phyloP scores from a whole-genome alignment of 257 asterid genomes.

The Solanum peruvianum region DNA sequence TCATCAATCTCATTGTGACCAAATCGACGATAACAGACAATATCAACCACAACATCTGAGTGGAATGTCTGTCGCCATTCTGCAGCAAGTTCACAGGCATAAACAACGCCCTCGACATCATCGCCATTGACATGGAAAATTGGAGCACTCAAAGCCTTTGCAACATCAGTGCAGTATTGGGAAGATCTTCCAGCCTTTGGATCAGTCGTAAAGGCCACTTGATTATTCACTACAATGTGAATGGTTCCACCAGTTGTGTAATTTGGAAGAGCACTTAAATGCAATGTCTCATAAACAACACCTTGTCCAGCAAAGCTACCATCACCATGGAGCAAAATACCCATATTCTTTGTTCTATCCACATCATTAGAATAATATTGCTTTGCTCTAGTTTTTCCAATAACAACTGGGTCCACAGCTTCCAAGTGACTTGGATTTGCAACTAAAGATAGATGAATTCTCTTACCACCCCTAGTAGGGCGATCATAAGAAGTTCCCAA shows the following conservation, averaged over 20 bases:
- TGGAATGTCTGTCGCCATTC: conserved; percentile 98
- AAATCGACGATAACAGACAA: conserved; percentile 86
- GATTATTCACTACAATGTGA: conserved; percentile 95
- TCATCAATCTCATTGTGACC: conserved; percentile 98
- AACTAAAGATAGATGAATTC: conserved; percentile 86
- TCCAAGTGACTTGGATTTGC: conserved; percentile 97
- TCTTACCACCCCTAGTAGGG: conserved; percentile 92
- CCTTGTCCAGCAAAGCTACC: conserved; percentile 99
- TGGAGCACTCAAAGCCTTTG: conserved; percentile 88
- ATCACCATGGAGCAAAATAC: conserved; percentile 86
- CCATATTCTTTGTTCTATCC: conserved; percentile 72
- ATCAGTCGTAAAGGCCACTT: conserved; percentile 95
- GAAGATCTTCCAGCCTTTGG: conserved; percentile 92
- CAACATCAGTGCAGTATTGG: conserved; percentile 95
- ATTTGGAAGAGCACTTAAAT: conserved; percentile 97
- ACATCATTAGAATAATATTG: conserved; percentile 77
- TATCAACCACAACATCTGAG: conserved; percentile 90
- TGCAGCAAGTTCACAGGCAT: conserved; percentile 93
- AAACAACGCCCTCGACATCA: conserved; percentile 91
- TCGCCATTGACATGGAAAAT: conserved; percentile 97
- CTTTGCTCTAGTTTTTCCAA: conserved; percentile 93
- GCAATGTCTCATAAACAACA: conserved; percentile 94
- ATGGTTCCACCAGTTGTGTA: conserved; percentile 94
- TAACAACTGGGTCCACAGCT: conserved; percentile 91
- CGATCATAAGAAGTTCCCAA: conserved; percentile 95